These are phyloP conservation scores for Cordyceps javanica DNA, from an alignment of 2,329 filamentous ascomycete genomes.

Conservation along the genomic window DNA sequence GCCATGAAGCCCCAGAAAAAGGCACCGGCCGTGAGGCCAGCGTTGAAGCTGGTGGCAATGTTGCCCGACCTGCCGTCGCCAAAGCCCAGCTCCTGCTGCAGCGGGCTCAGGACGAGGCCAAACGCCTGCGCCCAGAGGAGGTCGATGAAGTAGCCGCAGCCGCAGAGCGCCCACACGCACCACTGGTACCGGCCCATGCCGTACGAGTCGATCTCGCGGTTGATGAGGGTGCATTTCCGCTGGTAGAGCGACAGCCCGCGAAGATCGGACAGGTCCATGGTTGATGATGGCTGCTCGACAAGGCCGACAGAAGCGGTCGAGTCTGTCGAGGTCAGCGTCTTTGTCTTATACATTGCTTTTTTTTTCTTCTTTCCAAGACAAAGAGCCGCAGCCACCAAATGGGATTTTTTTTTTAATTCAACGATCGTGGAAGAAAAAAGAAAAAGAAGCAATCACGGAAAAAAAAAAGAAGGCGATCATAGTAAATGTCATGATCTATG, in stretches of 20 bases:
- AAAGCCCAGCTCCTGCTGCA: conserved; percentile 53
- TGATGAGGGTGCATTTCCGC: conserved; percentile 30
- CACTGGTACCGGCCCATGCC: conserved; percentile 50
- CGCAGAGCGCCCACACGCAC: conserved; percentile 46
- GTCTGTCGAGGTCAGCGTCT: neutral
- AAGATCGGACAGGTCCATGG: conserved; percentile 14
- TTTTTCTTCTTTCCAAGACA: neutral
- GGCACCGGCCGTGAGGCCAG: conserved; percentile 48
- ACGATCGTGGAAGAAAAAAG: no score
- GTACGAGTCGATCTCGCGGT: conserved; percentile 42
- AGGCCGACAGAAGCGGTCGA: neutral
- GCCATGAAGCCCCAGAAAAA: conserved; percentile 50
- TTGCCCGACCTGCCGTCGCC: conserved; percentile 31
- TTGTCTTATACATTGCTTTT: neutral
- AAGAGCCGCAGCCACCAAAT: no score
- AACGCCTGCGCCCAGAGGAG: conserved; percentile 54
- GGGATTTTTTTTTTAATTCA: no score
- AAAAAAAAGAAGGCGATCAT: no score
- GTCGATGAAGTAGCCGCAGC: conserved; percentile 50
- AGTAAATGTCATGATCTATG: neutral
- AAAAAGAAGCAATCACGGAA: no score
- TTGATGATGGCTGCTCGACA: neutral
- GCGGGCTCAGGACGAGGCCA: conserved; percentile 44
- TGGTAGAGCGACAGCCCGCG: conserved; percentile 26
- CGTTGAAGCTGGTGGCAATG: conserved; percentile 48